Base-by-base conservation (phyloP, 2,329 filamentous ascomycete species). In the Hypoxylon sp. region DNA sequence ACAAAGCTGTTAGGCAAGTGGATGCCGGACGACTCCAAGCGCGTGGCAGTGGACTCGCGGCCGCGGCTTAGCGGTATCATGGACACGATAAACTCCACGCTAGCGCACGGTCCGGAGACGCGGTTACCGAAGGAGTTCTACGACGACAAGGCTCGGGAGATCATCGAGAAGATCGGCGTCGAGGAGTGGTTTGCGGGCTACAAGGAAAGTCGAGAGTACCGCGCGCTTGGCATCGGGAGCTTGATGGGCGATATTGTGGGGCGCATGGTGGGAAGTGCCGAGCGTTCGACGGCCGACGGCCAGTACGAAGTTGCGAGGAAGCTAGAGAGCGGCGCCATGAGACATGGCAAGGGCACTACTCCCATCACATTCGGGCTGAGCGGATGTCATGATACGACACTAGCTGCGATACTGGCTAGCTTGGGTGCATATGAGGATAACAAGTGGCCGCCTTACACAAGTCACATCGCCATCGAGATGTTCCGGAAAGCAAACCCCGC, bases 101-200 rank as follows among this genome's bases (percentile, higher is more conserved):
- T 92, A 11, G 95, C 94, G 2, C 96, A 98, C 78, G 93, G 93
- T 0, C 88, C 92, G 0, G 87, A 87, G 10, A 98, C 94, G 0
- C 89, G 86, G 50, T 86, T 98, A 2, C 96, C 96, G 0, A 84
- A 86, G 9, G 92, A 94, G 70, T 98, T 99, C 80, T 98, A 98
- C 80, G 94, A 98, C 76, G 78, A 85, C 17, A 91, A 90, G 76
- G 89, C 87, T 3, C 86, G 89, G 54, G 84, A 85, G 3, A 91
- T 94, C 67, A 88, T 96, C 63, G 84, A 90, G 63, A 92, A 89
- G 78, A 91, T 98, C 65, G 89, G 87, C 29, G 90, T 94, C 0
- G 94, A 99, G 75, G 96, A 98, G 81, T 98, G 96, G 96, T 98
- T 92, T 79, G 84, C 88, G 19, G 95, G 96, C 2, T 98, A 97